phyloP scores from a whole-genome alignment of 73 alveolate genomes.

The Paramecium bursaria region DNA sequence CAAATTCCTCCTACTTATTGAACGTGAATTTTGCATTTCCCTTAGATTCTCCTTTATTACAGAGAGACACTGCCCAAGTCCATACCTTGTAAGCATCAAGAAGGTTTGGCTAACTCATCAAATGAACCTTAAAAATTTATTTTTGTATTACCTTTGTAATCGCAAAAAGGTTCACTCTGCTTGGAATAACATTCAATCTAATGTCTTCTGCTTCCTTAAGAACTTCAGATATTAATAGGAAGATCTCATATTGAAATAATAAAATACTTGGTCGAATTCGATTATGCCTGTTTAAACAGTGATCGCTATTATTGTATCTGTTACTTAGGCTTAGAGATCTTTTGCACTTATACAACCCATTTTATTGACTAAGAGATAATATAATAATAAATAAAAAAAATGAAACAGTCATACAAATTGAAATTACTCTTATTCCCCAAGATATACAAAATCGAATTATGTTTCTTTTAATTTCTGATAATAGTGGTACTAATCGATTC shows the following conservation, averaged over 20 bases:
- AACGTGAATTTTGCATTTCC: too few relatives aligned
- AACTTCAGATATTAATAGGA: background rate
- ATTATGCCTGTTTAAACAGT: constrained; percentile 12
- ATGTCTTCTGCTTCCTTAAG: constrained; percentile 18
- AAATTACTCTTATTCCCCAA: too few relatives aligned
- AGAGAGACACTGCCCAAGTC: constrained; percentile 45
- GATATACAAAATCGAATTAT: too few relatives aligned
- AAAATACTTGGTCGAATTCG: constrained; percentile 18
- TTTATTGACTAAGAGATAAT: too few relatives aligned
- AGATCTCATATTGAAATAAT: background rate
- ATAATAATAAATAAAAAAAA: too few relatives aligned
- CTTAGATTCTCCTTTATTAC: constrained; percentile 42
- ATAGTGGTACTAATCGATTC: too few relatives aligned
- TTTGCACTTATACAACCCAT: constrained; percentile 53
- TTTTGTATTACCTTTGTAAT: too few relatives aligned
- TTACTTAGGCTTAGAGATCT: background rate
- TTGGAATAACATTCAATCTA: background rate
- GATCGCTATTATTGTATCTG: background rate
- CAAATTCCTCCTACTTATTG: too few relatives aligned
- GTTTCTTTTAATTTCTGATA: too few relatives aligned
- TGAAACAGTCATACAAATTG: too few relatives aligned
- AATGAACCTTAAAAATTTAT: too few relatives aligned
- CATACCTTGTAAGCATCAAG: constrained; percentile 18
- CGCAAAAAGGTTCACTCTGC: background rate
- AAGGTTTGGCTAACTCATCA: background rate